phyloP scores from a whole-genome alignment of 768 basidiomycete species.

The Rhizopogon vinicolor region DNA sequence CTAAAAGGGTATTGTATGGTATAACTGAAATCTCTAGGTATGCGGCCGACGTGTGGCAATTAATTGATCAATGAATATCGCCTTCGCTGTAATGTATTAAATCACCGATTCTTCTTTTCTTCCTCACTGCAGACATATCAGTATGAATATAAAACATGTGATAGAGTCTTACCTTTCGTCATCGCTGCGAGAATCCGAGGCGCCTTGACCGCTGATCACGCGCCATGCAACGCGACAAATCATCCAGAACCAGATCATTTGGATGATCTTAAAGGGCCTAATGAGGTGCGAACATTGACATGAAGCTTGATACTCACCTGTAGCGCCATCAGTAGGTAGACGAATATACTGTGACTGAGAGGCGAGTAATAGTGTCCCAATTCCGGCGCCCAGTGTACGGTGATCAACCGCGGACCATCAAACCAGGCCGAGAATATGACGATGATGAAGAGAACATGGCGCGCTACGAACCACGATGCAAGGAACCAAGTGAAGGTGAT shows the following conservation, averaged over 20 bases:
- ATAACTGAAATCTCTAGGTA: conserved; percentile 21
- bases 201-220: conserved; percentile 69
- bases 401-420: conserved; percentile 46
- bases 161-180: conserved; percentile 55
- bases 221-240: conserved; percentile 81
- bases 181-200: conserved; percentile 84
- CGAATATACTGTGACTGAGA: conserved; percentile 43
- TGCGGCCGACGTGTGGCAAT: conserved; percentile 16
- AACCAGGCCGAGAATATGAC: conserved; percentile 59
- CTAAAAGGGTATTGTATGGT: conserved; percentile 19
- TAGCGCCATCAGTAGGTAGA: conserved; percentile 47
- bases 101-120: conserved; percentile 23
- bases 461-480: conserved; percentile 85
- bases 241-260: conserved; percentile 82
- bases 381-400: conserved; percentile 55
- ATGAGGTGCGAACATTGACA: conserved; percentile 2
- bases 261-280: conserved; percentile 48
- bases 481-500: conserved; percentile 76
- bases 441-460: conserved; percentile 76
- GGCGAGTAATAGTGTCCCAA: conserved; percentile 52
- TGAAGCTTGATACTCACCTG: conserved; percentile 42
- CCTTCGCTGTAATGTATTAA: conserved; percentile 15
- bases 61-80: conserved; percentile 15
- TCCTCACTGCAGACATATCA: conserved; percentile 7
- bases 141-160: neutral